phyloP scores from a whole-genome alignment of 768 basidiomycete genomes.

The Boletus pseudo-olivaceus region DNA sequence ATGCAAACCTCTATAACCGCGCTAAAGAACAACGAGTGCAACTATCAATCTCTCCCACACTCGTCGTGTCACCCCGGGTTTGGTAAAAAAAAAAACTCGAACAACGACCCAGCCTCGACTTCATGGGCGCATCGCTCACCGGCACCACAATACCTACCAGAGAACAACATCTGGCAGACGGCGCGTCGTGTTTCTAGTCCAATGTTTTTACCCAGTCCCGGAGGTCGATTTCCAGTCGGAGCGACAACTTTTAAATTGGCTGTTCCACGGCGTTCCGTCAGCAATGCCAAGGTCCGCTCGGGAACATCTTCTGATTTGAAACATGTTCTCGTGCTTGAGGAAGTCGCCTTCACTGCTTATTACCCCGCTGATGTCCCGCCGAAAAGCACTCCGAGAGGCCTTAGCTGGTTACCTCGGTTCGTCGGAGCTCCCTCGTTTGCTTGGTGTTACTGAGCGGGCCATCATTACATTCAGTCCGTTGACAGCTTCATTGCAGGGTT shows the following conservation, averaged over 20 bases:
- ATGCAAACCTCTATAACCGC: not conserved
- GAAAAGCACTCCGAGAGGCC: conserved; percentile 35
- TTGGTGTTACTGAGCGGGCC: not conserved
- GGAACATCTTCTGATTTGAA: conserved; percentile 23
- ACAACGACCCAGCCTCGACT: not conserved
- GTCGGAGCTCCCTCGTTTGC: conserved; percentile 12
- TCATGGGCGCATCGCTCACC: not conserved
- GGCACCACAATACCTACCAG: not conserved
- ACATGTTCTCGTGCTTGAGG: conserved; percentile 52
- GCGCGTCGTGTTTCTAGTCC: not conserved
- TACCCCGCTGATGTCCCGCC: conserved; percentile 51
- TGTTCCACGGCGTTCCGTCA: conserved; percentile 38
- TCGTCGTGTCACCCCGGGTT: too few relatives aligned
- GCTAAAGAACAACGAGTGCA: not conserved
- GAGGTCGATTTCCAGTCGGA: conserved; percentile 56
- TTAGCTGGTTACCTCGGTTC: conserved; percentile 58
- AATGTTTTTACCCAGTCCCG: conserved; percentile 42
- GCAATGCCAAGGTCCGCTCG: conserved; percentile 37
- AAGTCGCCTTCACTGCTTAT: conserved; percentile 61
- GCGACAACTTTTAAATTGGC: conserved; percentile 53
- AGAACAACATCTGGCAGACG: too few relatives aligned
- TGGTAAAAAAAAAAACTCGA: not conserved
- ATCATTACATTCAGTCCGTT: conserved; percentile 33
- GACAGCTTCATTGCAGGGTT: conserved; percentile 45
- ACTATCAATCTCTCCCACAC: too few relatives aligned